A percentile compares a stretch with the other conserved stretches of the same genome.
These are phyloP conservation scores for Penicillium sp. DNA, from an alignment of 2,329 filamentous ascomycete species.

Conservation along the genomic window DNA sequence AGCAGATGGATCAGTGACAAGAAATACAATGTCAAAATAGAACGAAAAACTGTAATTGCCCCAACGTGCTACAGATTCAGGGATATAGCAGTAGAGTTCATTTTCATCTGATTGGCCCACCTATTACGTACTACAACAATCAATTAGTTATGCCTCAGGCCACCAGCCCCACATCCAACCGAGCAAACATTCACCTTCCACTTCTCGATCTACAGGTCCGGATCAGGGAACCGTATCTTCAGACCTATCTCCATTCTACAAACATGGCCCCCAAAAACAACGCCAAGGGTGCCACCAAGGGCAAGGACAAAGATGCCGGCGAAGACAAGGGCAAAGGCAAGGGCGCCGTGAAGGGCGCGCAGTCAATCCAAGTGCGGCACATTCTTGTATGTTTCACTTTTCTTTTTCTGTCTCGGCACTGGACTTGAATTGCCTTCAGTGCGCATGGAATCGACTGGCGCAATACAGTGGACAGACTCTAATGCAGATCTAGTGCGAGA, in stretches of 20 bases:
- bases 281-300: conserved; percentile 31
- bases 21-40: too few relatives aligned
- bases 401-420: not conserved
- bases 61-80: too few relatives aligned
- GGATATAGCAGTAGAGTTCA: too few relatives aligned
- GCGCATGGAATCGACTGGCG: not conserved
- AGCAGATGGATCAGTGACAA: too few relatives aligned
- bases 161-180: conserved; percentile 10
- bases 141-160: conserved; percentile 8
- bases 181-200: conserved; percentile 4
- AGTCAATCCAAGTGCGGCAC: conserved; percentile 64
- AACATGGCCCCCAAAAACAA: conserved; percentile 46
- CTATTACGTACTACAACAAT: too few relatives aligned
- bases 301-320: conserved; percentile 40
- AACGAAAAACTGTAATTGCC: too few relatives aligned
- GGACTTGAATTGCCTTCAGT: not conserved
- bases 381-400: conserved; percentile 51
- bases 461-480: not conserved
- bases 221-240: not conserved
- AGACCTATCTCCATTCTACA: not conserved
- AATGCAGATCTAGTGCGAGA: conserved; percentile 51
- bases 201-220: not conserved
- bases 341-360: conserved; percentile 56
- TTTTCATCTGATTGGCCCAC: too few relatives aligned
- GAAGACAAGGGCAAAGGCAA: conserved; percentile 39